Percentiles rank a stretch among this genome's conserved stretches.
Evolutionary conservation across 768 basidiomycete genomes (phyloP).

Genomic region (Leccinum subtestaceum): DNA sequence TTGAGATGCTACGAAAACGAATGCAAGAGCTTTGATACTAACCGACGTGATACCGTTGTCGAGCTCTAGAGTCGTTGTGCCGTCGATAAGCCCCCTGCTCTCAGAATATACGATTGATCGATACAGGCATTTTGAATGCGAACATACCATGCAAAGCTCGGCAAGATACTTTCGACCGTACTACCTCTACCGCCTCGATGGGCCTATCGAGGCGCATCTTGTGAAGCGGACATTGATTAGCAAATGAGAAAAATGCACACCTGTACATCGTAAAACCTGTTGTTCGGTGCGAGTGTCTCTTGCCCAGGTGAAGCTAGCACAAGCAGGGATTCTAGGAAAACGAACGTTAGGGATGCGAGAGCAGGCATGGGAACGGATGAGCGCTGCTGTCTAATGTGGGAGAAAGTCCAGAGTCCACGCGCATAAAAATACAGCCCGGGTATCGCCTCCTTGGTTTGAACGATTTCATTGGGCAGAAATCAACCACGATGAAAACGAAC

Average conservation of each 20-base stretch:
- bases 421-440: background rate
- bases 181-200: slow-evolving; percentile 79
- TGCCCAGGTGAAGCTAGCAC: slow-evolving; percentile 31
- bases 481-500: slow-evolving; percentile 33
- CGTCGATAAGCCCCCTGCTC: slow-evolving; percentile 68
- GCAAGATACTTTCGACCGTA: slow-evolving; percentile 68
- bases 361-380: slow-evolving; percentile 16
- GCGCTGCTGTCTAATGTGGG: background rate
- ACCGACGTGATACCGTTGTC: slow-evolving; percentile 78
- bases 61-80: slow-evolving; percentile 72
- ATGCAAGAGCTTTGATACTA: slow-evolving; percentile 5
- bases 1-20: slow-evolving; percentile 6
- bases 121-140: slow-evolving; percentile 8
- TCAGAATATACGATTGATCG: slow-evolving; percentile 5
- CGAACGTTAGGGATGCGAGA: slow-evolving; percentile 7
- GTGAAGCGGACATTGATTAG: slow-evolving; percentile 5
- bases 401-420: background rate
- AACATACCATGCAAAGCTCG: slow-evolving; percentile 70
- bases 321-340: slow-evolving; percentile 6
- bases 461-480: slow-evolving; percentile 12
- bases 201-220: slow-evolving; percentile 39
- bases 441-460: background rate
- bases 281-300: slow-evolving; percentile 19
- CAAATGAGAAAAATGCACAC: slow-evolving; percentile 25
- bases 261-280: slow-evolving; percentile 50